Conservation (phyloP, 2,329 filamentous ascomycete genomes). For the Colletotrichum sp. region DNA sequence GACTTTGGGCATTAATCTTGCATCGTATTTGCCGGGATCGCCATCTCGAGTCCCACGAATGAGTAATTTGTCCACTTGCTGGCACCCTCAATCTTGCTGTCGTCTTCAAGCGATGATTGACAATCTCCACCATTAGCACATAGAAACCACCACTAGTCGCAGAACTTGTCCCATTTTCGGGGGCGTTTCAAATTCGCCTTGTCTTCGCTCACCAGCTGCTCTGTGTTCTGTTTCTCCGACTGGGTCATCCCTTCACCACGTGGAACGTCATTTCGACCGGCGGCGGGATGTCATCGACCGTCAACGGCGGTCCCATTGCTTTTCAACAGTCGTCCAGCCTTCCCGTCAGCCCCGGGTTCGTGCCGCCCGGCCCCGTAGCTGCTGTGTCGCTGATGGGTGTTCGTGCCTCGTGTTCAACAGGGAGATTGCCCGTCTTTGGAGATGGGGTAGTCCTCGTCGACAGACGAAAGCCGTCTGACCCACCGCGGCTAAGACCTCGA, state of each 20-base stretch:
- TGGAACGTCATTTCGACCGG: background rate
- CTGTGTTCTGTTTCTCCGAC: background rate
- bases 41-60: background rate
- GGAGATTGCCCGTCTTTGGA: background rate
- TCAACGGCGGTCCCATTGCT: background rate
- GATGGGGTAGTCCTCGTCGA: background rate
- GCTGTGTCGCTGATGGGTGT: background rate
- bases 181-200: background rate
- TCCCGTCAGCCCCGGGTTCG: background rate
- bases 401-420: background rate
- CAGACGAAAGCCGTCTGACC: background rate
- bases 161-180: background rate
- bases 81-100: background rate
- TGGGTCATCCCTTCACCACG: constrained; percentile 1
- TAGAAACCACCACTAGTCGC: background rate
- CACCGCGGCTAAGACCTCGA: background rate
- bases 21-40: background rate
- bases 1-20: background rate
- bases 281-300: background rate
- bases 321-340: background rate
- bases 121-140: background rate
- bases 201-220: background rate
- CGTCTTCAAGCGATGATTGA: background rate
- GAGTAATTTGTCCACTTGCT: background rate
- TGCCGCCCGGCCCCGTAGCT: constrained; percentile 17